Evolutionary conservation across 768 basidiomycete species (phyloP).

Genomic region (Paxillus rubicundulus): DNA sequence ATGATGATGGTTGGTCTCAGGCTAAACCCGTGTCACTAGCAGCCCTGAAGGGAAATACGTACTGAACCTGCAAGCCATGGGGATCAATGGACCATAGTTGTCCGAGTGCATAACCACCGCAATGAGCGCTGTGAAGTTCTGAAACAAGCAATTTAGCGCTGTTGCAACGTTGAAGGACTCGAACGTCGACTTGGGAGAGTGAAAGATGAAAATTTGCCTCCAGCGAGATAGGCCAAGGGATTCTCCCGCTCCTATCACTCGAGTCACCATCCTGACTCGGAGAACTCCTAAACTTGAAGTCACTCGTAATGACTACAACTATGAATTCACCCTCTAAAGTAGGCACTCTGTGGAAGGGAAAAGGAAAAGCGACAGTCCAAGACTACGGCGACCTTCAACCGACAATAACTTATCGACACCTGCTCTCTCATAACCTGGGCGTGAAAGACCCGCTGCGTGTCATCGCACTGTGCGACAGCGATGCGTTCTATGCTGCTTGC

Average conservation of each 20-base stretch:
- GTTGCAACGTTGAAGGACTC: background rate
- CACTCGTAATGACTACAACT: too few relatives aligned
- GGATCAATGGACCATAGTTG: constrained; percentile 27
- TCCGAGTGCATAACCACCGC: constrained; percentile 7
- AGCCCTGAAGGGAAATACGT: constrained; percentile 21
- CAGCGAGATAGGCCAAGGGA: background rate
- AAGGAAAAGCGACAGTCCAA: constrained; percentile 42
- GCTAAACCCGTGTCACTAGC: background rate
- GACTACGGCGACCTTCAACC: constrained; percentile 64
- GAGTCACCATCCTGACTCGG: too few relatives aligned
- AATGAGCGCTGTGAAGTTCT: background rate
- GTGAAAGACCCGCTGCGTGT: constrained; percentile 77
- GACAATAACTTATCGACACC: constrained; percentile 74
- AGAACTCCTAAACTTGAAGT: too few relatives aligned
- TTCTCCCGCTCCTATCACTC: background rate
- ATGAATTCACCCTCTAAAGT: constrained; percentile 24
- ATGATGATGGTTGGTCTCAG: background rate
- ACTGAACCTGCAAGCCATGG: constrained; percentile 59
- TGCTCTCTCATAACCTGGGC: constrained; percentile 65
- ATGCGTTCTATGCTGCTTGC: constrained; percentile 82
- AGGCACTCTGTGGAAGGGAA: constrained; percentile 50
- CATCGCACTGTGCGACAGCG: constrained; percentile 88
- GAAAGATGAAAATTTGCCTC: background rate
- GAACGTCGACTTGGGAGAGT: background rate
- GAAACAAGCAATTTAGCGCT: background rate